A percentile compares a stretch with the other conserved stretches of the same genome.
These are phyloP conservation scores for Microcyclospora pomicola DNA, from an alignment of 2,329 filamentous ascomycete genomes.

Conservation along the genomic window DNA sequence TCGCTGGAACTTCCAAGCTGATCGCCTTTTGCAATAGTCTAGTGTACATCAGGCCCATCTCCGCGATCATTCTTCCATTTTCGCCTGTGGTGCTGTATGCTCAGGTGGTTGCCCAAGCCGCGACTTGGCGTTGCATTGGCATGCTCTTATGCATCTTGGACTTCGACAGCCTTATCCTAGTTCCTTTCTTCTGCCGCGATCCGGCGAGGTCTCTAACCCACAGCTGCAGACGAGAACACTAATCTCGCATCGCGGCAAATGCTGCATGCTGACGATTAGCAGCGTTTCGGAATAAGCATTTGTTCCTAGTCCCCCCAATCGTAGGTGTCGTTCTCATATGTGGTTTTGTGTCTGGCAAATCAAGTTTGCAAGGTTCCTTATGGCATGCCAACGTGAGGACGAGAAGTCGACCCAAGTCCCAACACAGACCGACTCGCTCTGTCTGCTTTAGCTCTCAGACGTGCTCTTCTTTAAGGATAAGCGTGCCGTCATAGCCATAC, in stretches of 20 bases:
- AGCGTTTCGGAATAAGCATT: conserved; percentile 20
- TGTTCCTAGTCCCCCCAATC: conserved; percentile 21
- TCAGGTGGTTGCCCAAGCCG: conserved; percentile 39
- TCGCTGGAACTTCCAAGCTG: conserved; percentile 54
- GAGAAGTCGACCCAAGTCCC: too few relatives aligned
- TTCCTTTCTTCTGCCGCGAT: conserved; percentile 40
- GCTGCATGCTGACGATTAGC: background rate
- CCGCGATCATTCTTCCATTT: conserved; percentile 50
- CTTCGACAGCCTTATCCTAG: conserved; percentile 37
- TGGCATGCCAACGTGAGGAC: conserved; percentile 1
- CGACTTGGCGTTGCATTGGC: conserved; percentile 42
- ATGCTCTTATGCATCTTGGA: conserved; percentile 39
- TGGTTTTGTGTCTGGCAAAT: conserved; percentile 20
- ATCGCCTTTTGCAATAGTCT: conserved; percentile 51
- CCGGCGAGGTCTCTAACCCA: conserved; percentile 33
- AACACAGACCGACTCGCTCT: background rate
- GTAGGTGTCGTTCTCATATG: conserved; percentile 19
- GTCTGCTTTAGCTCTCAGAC: conserved; percentile 12
- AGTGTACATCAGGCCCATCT: conserved; percentile 45
- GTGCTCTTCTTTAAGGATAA: conserved; percentile 18
- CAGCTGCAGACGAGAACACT: conserved; percentile 13
- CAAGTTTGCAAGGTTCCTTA: conserved; percentile 16
- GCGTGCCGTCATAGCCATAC: conserved; percentile 26
- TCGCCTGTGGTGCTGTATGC: conserved; percentile 47
- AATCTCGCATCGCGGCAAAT: too few relatives aligned